Conservation (phyloP, 768 basidiomycete species). For the Aureoboletus auriporus region DNA sequence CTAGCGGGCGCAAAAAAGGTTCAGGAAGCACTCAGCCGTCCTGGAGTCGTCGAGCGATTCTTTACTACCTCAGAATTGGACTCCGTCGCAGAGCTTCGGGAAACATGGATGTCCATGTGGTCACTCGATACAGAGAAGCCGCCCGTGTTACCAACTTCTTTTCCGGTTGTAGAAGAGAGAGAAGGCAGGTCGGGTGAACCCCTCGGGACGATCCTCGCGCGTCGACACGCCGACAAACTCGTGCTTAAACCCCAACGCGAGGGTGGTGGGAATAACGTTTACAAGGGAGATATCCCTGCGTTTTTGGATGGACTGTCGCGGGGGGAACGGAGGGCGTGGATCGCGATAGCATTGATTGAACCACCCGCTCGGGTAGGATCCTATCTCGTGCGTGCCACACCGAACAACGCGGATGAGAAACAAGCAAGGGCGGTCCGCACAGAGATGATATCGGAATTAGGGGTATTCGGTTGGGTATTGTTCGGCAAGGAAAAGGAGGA, state of each 20-base stretch:
- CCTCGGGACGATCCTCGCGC: slow-evolving; percentile 19
- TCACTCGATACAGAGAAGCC: slow-evolving; percentile 44
- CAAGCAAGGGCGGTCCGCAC: slow-evolving; percentile 40
- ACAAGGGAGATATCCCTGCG: slow-evolving; percentile 73
- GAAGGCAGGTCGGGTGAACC: slow-evolving; percentile 10
- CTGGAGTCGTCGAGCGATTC: slow-evolving; percentile 72
- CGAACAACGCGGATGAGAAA: slow-evolving; percentile 17
- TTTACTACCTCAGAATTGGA: slow-evolving; percentile 38
- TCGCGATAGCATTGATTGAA: slow-evolving; percentile 90
- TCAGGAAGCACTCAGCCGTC: slow-evolving; percentile 78
- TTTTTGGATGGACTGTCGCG: slow-evolving; percentile 64
- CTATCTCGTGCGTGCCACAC: slow-evolving; percentile 69
- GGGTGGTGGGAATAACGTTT: slow-evolving; percentile 96
- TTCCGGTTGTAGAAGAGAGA: neutral
- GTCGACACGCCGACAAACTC: slow-evolving; percentile 42
- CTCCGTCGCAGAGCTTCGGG: slow-evolving; percentile 50
- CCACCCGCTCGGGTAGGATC: slow-evolving; percentile 67
- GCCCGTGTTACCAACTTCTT: neutral
- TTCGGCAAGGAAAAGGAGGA: slow-evolving; percentile 53
- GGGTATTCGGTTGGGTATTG: slow-evolving; percentile 86
- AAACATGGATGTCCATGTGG: slow-evolving; percentile 89
- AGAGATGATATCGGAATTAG: slow-evolving; percentile 85
- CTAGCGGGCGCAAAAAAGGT: slow-evolving; percentile 97
- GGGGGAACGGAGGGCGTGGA: slow-evolving; percentile 79
- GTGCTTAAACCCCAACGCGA: slow-evolving; percentile 98